Percentiles rank a stretch among this genome's conserved stretches.
Evolutionary conservation across 805 yeast genomes (phyloP).

Genomic region (Metschnikowia henanensis): DNA sequence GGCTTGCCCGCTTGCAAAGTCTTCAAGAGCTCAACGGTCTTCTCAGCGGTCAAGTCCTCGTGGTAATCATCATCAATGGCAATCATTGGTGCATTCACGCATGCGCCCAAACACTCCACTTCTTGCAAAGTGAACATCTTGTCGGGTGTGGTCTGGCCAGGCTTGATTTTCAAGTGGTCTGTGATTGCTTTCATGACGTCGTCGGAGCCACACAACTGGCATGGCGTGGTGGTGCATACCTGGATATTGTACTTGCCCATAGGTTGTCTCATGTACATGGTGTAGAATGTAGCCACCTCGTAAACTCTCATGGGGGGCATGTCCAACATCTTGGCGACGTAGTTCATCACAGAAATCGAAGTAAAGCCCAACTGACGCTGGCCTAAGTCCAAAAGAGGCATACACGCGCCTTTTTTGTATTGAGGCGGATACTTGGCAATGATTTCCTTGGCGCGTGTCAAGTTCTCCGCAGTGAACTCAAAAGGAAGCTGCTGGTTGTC

Average conservation of each 20-base stretch:
- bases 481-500: constrained; percentile 71
- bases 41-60: constrained; percentile 77
- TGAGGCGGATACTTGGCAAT: constrained; percentile 82
- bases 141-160: constrained; percentile 78
- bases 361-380: constrained; percentile 88
- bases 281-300: constrained; percentile 89
- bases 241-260: constrained; percentile 84
- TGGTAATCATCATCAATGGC: constrained; percentile 80
- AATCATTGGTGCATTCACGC: constrained; percentile 89
- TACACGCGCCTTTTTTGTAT: constrained; percentile 83
- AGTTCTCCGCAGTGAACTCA: constrained; percentile 67
- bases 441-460: constrained; percentile 66
- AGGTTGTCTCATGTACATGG: constrained; percentile 86
- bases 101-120: constrained; percentile 90
- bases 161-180: constrained; percentile 58
- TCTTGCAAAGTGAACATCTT: constrained; percentile 78
- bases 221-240: constrained; percentile 88
- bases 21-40: constrained; percentile 58
- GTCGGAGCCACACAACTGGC: constrained; percentile 83
- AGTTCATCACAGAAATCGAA: constrained; percentile 85
- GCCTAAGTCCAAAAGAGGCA: constrained; percentile 85
- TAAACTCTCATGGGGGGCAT: constrained; percentile 95
- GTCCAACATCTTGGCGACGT: constrained; percentile 79
- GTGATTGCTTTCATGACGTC: constrained; percentile 71
- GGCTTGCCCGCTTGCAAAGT: constrained; percentile 63